Evolutionary conservation across 371 early-diverging fungal species (phyloP).

Genomic region (Rhizopus stolonifer): DNA sequence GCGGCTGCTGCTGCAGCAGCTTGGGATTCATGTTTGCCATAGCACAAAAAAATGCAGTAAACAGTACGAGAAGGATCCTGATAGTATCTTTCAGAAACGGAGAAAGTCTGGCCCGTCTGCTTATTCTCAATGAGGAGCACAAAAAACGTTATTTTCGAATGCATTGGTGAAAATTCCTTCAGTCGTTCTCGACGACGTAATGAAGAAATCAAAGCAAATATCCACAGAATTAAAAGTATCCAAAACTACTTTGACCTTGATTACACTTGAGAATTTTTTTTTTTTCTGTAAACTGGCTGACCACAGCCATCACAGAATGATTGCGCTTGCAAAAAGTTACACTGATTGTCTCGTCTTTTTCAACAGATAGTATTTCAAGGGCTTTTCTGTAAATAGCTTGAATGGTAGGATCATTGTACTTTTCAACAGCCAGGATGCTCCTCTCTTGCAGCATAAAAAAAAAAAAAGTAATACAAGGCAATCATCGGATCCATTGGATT

Average conservation of each 20-base stretch:
- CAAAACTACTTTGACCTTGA: not conserved
- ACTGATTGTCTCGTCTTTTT: not conserved
- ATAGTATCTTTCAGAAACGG: too few species aligned
- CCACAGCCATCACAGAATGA: slow-evolving; percentile 9
- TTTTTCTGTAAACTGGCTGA: slow-evolving; percentile 2
- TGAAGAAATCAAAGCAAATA: too few species aligned
- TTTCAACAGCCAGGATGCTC: not conserved
- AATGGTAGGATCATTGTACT: slow-evolving; percentile 1
- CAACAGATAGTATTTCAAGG: slow-evolving; percentile 4
- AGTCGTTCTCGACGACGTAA: too few species aligned
- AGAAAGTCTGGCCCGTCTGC: too few species aligned
- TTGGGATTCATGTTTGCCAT: too few species aligned
- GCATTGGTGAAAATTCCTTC: too few species aligned
- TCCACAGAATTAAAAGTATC: too few species aligned
- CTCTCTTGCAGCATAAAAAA: not conserved
- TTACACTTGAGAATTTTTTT: slow-evolving; percentile 12
- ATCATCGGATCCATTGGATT: not conserved
- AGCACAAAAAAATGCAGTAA: too few species aligned
- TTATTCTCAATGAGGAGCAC: too few species aligned
- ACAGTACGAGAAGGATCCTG: too few species aligned
- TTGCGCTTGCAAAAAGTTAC: not conserved
- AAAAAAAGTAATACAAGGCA: not conserved
- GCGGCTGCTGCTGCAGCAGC: too few species aligned
- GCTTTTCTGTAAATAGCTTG: slow-evolving; percentile 8
- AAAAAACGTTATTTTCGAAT: too few species aligned